A percentile compares a stretch with the other conserved stretches of the same genome.
These are phyloP conservation scores for Nephelium lappaceum DNA, from an alignment of 345 rosid species.

Conservation along the genomic window DNA sequence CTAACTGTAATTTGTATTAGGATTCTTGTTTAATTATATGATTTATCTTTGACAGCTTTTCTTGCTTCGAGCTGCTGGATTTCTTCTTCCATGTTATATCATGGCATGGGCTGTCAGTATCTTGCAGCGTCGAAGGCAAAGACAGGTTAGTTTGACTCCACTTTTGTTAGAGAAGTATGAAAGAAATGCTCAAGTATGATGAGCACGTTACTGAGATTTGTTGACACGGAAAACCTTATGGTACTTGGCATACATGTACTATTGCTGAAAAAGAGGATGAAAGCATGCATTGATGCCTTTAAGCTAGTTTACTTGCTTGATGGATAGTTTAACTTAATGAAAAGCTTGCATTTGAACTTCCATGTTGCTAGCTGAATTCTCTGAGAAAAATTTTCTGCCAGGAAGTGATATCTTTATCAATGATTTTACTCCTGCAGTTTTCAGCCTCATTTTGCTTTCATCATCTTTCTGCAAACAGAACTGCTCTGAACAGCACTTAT, in stretches of 20 bases:
- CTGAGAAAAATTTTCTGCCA: not conserved
- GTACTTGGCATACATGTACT: not conserved
- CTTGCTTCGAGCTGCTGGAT: slow-evolving; percentile 90
- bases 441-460: no score
- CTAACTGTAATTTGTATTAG: not conserved
- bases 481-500: not conserved
- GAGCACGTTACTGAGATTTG: slow-evolving; percentile 9
- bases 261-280: not conserved
- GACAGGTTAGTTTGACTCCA: slow-evolving; percentile 59
- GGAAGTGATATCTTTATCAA: not conserved
- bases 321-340: not conserved
- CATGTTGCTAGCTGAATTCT: not conserved
- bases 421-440: not conserved
- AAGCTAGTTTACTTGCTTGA: not conserved
- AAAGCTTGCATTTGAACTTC: not conserved
- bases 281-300: not conserved
- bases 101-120: slow-evolving; percentile 99
- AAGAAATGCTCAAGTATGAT: not conserved
- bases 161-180: not conserved
- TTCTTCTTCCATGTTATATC: slow-evolving; percentile 95
- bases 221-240: not conserved
- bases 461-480: not conserved
- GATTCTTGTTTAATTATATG: slow-evolving; percentile 12
- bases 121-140: slow-evolving; percentile 89
- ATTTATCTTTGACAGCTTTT: slow-evolving; percentile 61